Evolutionary conservation across 805 yeast species (phyloP), one percentile per base, ranked within the genome.

Genomic region (Suhomyces kilbournensis): DNA sequence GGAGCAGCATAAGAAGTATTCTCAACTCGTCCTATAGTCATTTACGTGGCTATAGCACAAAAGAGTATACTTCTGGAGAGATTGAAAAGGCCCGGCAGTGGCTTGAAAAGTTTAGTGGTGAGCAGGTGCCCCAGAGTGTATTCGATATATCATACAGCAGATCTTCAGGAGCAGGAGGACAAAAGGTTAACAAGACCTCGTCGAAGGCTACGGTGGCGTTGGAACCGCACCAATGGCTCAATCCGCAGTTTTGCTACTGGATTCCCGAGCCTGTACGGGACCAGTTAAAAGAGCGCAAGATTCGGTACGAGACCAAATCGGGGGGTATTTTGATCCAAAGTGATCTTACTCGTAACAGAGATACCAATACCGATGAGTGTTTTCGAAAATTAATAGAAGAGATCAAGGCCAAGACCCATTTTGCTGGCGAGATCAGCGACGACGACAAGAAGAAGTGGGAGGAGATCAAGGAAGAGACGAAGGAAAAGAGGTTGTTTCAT

Each of bases 91-190:
- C 81, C 7, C 69, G 71, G 54, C 47, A 56, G 32, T 83, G 87
- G 86, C 59, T 82, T 6, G 51, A 57, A 3, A 40, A 48, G 0
- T 67, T 76, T 51, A 56, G 60, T 1, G 59, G 62, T 6, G 28
- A 53, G 1, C 51, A 63, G 6, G 71, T 85, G 2, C 89, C 88
- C 0, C 63, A 70, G 12, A 56, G 65, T 15, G 58, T 66, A 14
- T 84, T 85, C 59, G 67, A 69, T 2, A 62, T 79, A 1, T 56
- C 74, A 3, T 85, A 69, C 61, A 72, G 82, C 49, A 67, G 92
- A 53, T 79, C 94, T 0, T 81, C 91, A 32, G 96, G 96, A 0
- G 90, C 96, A 0, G 96, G 96, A 1, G 96, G 96, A 0, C 96
- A 89, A 59, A 86, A 90, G 61, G 96, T 90, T 9, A 89, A 89